phyloP scores from a whole-genome alignment of 192 early-diverging fungal genomes.

The Backusella luteola region DNA sequence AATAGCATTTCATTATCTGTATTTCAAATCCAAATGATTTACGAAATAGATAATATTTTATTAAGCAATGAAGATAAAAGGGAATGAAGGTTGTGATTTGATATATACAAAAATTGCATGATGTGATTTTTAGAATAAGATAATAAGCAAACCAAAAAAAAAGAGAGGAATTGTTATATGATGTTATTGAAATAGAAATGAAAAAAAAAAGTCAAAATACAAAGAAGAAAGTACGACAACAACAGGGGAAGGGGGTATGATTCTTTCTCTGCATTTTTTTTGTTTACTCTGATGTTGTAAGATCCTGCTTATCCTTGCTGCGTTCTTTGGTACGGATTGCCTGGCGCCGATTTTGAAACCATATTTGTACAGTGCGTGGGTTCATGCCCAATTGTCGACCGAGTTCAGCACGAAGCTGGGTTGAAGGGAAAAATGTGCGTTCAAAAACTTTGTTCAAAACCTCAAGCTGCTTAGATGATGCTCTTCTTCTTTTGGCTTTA shows the following conservation, averaged over 20 bases:
- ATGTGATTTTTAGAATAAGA: too few species aligned
- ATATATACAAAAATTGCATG: too few species aligned
- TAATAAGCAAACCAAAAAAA: too few species aligned
- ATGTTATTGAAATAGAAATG: too few species aligned
- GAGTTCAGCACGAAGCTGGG: conserved; percentile 72
- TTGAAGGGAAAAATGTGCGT: conserved; percentile 80
- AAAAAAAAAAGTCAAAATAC: background rate
- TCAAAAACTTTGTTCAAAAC: conserved; percentile 76
- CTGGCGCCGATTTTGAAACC: conserved; percentile 97
- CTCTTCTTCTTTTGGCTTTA: conserved; percentile 76
- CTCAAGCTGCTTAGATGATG: conserved; percentile 71
- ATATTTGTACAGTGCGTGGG: conserved; percentile 90
- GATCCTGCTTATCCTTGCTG: background rate
- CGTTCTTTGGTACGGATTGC: conserved; percentile 52
- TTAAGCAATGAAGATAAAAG: background rate
- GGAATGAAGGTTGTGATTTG: too few species aligned
- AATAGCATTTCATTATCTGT: background rate
- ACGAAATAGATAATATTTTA: background rate
- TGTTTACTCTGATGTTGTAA: background rate
- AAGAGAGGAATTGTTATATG: too few species aligned
- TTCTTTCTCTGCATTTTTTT: conserved; percentile 1
- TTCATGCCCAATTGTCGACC: conserved; percentile 83
- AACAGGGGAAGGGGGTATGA: background rate
- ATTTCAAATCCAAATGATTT: background rate
- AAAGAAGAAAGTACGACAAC: background rate